Percentiles rank a stretch among this genome's conserved stretches.
Evolutionary conservation across 2,329 filamentous ascomycete species (phyloP).

Genomic region (Aspergillus piperis): DNA sequence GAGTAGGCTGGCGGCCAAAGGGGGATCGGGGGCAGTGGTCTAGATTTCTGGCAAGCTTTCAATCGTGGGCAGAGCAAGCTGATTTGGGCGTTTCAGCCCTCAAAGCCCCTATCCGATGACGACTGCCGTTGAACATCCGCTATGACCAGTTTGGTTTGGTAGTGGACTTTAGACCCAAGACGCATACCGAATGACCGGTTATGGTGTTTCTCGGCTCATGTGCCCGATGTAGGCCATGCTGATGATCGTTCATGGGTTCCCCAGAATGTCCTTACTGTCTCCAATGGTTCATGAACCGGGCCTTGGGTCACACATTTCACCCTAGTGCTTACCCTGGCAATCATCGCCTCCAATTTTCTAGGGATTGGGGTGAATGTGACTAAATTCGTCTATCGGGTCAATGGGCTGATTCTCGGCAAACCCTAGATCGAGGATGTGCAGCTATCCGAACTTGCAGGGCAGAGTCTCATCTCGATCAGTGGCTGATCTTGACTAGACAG

Average conservation of each 20-base stretch:
- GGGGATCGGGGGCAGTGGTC: conserved; percentile 6
- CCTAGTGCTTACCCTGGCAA: conserved; percentile 10
- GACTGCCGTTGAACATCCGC: conserved; percentile 5
- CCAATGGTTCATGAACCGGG: conserved; percentile 7
- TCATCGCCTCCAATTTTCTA: conserved; percentile 14
- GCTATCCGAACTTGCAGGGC: conserved; percentile 12
- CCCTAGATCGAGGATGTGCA: conserved; percentile 8
- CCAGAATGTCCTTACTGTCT: conserved; percentile 21
- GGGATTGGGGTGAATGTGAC: conserved; percentile 8
- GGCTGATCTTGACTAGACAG: conserved; percentile 14
- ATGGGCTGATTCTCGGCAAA: conserved; percentile 2
- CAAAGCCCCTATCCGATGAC: conserved; percentile 17
- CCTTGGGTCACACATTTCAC: not conserved
- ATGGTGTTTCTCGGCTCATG: conserved; percentile 18
- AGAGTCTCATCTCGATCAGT: conserved; percentile 12
- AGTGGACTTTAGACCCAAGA: not conserved
- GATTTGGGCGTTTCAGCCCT: conserved; percentile 21
- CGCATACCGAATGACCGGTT: conserved; percentile 18
- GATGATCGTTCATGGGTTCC: conserved; percentile 18
- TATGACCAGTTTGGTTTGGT: conserved; percentile 5
- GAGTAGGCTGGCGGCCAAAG: conserved; percentile 2
- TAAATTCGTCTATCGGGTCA: conserved; percentile 7
- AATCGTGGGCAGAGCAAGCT: conserved; percentile 13
- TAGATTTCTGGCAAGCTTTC: conserved; percentile 20
- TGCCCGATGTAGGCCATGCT: conserved; percentile 18